Evolutionary conservation across 129 eudicot genomes (phyloP).

Genomic region (Helichrysum umbraculigerum): DNA sequence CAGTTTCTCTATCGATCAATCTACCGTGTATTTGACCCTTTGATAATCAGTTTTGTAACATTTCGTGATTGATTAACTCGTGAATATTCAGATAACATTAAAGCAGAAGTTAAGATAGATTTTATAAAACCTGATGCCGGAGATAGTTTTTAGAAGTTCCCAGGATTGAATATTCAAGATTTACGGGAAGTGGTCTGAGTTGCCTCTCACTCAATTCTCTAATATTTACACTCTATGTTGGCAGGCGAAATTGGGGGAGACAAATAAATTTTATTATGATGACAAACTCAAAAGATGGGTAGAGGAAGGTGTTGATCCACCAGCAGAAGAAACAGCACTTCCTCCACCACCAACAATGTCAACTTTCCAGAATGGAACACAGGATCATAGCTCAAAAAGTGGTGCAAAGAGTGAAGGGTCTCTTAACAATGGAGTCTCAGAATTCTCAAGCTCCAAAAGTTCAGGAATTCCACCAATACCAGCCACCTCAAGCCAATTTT

Average conservation of each 20-base stretch:
- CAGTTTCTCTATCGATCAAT: background rate
- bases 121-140: no score
- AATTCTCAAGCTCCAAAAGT: conserved; percentile 50
- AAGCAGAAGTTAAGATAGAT: no score
- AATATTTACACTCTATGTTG: conserved; percentile 10
- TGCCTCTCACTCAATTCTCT: background rate
- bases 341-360: conserved; percentile 84
- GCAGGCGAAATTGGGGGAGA: conserved; percentile 88
- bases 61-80: background rate
- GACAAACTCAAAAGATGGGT: conserved; percentile 97
- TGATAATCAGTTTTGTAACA: background rate
- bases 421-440: conserved; percentile 53
- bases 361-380: conserved; percentile 58
- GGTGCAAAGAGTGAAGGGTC: conserved; percentile 53
- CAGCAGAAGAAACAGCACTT: conserved; percentile 75
- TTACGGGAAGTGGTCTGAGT: background rate
- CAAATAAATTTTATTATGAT: conserved; percentile 85
- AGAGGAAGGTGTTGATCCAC: conserved; percentile 93
- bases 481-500: conserved; percentile 74
- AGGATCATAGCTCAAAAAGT: conserved; percentile 57
- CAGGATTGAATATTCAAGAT: background rate
- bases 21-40: background rate
- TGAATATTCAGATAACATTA: background rate
- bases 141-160: no score
- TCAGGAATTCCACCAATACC: conserved; percentile 91